Evolutionary conservation across 2,329 filamentous ascomycete genomes (phyloP).

Genomic region (Alternaria metachromatica): DNA sequence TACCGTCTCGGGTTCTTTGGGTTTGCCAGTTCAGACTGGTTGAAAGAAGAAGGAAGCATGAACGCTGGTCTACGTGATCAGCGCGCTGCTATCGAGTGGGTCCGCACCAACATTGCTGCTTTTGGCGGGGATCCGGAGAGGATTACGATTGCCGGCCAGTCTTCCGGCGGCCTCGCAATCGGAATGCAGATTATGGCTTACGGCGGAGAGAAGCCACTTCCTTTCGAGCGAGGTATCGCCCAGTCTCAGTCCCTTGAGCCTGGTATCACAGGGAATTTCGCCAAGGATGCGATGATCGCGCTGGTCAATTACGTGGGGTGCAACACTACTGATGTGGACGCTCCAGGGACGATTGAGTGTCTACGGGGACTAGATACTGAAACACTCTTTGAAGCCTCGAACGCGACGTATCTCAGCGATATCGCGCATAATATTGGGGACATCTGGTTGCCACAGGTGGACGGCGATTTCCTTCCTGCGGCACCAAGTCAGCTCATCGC

Average conservation of each 20-base stretch:
- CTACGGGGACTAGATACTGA: conserved; percentile 54
- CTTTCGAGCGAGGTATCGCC: conserved; percentile 46
- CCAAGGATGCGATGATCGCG: conserved; percentile 54
- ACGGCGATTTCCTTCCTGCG: conserved; percentile 58
- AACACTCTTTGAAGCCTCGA: conserved; percentile 53
- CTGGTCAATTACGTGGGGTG: conserved; percentile 55
- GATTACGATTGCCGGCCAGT: conserved; percentile 51
- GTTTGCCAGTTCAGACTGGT: conserved; percentile 44
- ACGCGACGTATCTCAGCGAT: conserved; percentile 52
- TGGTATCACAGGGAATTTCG: conserved; percentile 56
- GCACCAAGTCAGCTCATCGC: conserved; percentile 53
- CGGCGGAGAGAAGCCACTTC: conserved; percentile 37
- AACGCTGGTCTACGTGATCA: conserved; percentile 52
- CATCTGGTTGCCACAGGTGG: conserved; percentile 59
- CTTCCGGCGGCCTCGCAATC: conserved; percentile 43
- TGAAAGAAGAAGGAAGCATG: conserved; percentile 41
- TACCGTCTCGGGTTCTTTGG: conserved; percentile 51
- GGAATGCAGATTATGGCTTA: conserved; percentile 46
- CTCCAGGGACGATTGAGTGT: conserved; percentile 55
- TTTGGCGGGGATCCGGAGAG: conserved; percentile 46
- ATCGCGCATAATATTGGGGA: conserved; percentile 53
- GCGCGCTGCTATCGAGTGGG: conserved; percentile 49
- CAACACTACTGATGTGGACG: conserved; percentile 49
- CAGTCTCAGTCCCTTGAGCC: conserved; percentile 59
- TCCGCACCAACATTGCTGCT: conserved; percentile 44